Percentiles rank a stretch among this genome's conserved stretches.
These are phyloP conservation scores for Penicillium aurantiogriseum DNA, from an alignment of 2,329 filamentous ascomycete species.

Conservation along the genomic window DNA sequence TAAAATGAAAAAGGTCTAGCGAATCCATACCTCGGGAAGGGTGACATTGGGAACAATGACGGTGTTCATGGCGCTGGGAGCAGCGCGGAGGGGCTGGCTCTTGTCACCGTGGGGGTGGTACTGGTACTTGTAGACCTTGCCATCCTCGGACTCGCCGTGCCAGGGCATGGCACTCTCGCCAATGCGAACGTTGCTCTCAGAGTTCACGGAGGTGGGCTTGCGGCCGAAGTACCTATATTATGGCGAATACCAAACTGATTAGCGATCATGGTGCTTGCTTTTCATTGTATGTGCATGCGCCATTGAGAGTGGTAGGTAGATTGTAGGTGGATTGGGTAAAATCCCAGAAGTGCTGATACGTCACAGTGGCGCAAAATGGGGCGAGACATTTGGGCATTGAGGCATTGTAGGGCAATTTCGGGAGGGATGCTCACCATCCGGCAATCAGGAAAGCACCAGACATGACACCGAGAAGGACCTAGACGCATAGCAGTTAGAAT, in stretches of 20 bases:
- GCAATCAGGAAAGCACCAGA: slow-evolving; percentile 80
- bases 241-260: slow-evolving; percentile 5
- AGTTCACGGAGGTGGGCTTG: slow-evolving; percentile 80
- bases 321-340: background rate
- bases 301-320: background rate
- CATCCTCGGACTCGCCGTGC: slow-evolving; percentile 66
- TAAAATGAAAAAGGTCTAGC: background rate
- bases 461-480: slow-evolving; percentile 94
- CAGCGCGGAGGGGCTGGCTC: slow-evolving; percentile 73
- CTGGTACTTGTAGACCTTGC: slow-evolving; percentile 69
- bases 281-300: slow-evolving; percentile 32
- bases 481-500: slow-evolving; percentile 19
- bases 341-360: background rate
- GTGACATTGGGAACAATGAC: slow-evolving; percentile 93
- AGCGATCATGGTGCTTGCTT: slow-evolving; percentile 11
- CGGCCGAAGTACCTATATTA: slow-evolving; percentile 59
- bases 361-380: slow-evolving; percentile 13
- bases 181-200: slow-evolving; percentile 74
- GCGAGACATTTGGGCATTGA: slow-evolving; percentile 8
- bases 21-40: slow-evolving; percentile 70
- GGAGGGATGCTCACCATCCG: slow-evolving; percentile 59
- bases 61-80: slow-evolving; percentile 91
- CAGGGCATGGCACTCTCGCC: slow-evolving; percentile 82
- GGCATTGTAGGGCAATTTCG: slow-evolving; percentile 11
- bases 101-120: slow-evolving; percentile 85